Conservation (phyloP, 306 rosid species). For the Acmispon strigosus region DNA sequence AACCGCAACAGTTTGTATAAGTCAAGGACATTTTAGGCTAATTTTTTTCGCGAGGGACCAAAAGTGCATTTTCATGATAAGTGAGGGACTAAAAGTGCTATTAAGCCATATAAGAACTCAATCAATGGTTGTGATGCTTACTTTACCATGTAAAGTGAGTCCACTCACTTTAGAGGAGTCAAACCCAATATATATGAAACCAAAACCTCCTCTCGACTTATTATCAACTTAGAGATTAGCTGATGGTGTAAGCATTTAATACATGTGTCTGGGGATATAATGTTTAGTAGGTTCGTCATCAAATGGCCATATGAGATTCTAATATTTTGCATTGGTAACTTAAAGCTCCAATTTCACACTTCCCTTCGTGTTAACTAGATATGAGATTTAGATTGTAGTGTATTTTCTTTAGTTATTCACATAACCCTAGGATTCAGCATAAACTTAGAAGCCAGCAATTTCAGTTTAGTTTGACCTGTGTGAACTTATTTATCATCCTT, state of each 20-base stretch:
- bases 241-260: background rate
- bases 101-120: too few species aligned
- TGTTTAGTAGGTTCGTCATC: background rate
- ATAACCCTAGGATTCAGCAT: background rate
- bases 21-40: too few species aligned
- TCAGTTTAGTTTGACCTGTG: slow-evolving; percentile 1
- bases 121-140: too few species aligned
- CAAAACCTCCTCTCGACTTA: background rate
- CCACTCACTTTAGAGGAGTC: background rate
- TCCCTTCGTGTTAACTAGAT: background rate
- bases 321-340: background rate
- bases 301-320: background rate
- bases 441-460: background rate
- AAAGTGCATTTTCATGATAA: too few species aligned
- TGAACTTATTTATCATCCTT: background rate
- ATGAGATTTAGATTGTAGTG: background rate
- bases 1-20: too few species aligned
- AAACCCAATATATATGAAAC: background rate
- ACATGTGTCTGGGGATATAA: background rate
- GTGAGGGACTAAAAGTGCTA: too few species aligned
- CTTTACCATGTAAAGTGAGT: too few species aligned
- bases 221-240: background rate
- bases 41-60: too few species aligned
- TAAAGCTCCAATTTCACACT: background rate
- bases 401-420: background rate